phyloP scores from a whole-genome alignment of 208 protist species.

The Acanthamoeba lenticulata region DNA sequence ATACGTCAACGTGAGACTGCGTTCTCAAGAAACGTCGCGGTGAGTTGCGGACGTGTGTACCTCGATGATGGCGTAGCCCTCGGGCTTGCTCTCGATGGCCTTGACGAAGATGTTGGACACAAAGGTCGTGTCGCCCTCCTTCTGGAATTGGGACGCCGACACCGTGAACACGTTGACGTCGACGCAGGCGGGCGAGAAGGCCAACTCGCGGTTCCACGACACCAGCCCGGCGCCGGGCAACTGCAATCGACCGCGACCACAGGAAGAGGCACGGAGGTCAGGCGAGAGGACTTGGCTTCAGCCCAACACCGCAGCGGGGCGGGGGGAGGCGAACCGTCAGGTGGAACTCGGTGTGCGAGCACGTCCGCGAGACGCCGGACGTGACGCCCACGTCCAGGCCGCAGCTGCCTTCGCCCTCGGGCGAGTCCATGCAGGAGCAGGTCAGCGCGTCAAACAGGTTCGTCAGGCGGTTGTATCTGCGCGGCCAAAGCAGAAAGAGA shows the following conservation, averaged over 20 bases:
- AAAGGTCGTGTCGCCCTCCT: slow-evolving; percentile 1
- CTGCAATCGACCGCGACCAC: too few species aligned
- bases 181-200: not conserved
- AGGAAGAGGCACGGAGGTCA: too few species aligned
- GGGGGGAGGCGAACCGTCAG: not conserved
- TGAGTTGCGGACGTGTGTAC: too few species aligned
- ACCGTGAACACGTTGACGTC: slow-evolving; percentile 20
- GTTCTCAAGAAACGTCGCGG: too few species aligned
- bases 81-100: slow-evolving; percentile 4
- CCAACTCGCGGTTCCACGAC: not conserved
- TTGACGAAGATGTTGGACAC: slow-evolving; percentile 55
- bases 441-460: not conserved
- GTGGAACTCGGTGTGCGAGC: not conserved
- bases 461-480: not conserved
- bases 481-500: too few species aligned
- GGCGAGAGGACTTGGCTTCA: too few species aligned
- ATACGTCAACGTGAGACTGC: not conserved
- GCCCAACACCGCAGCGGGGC: too few species aligned
- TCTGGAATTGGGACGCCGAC: not conserved
- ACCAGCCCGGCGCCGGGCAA: not conserved
- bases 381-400: not conserved
- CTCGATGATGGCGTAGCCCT: slow-evolving; percentile 14
- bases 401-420: not conserved
- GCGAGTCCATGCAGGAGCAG: not conserved
- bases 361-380: not conserved